phyloP scores from a whole-genome alignment of 169 alveolate species.

The Cryptosporidium tyzzeri region DNA sequence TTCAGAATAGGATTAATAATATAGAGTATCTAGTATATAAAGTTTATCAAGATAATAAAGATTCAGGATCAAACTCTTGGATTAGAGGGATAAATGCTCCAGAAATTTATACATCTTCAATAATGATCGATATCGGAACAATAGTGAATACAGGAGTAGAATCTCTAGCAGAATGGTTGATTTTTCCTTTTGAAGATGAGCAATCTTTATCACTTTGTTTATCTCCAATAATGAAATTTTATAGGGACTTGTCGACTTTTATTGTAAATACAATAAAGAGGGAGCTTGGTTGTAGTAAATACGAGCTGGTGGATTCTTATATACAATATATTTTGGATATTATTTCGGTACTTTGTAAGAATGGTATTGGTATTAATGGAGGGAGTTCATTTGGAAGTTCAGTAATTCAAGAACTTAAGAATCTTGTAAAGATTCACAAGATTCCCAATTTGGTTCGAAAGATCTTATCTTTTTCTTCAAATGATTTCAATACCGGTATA shows the following conservation, averaged over 20 bases:
- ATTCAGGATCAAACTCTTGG: constrained; percentile 1
- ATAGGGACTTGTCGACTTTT: constrained; percentile 32
- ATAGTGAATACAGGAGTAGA: constrained; percentile 64
- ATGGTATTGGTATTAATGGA: constrained; percentile 3
- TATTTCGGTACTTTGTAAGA: constrained; percentile 3
- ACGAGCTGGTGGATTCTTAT: constrained; percentile 8
- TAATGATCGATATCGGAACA: constrained; percentile 52
- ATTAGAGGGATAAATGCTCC: constrained; percentile 55
- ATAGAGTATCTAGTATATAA: constrained; percentile 35
- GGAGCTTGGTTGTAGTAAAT: constrained; percentile 12
- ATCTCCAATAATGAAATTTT: constrained; percentile 62
- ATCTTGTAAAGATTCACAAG: not conserved
- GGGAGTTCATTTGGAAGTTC: not conserved
- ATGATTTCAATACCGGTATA: not conserved
- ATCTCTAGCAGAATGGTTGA: constrained; percentile 57
- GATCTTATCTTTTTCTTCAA: not conserved
- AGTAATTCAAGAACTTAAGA: constrained; percentile 5
- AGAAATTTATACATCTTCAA: constrained; percentile 42
- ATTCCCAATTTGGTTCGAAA: not conserved
- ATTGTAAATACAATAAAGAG: constrained; percentile 31
- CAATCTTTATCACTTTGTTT: constrained; percentile 18
- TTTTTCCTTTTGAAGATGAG: constrained; percentile 58
- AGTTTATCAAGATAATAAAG: constrained; percentile 25
- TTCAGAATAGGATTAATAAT: constrained; percentile 52
- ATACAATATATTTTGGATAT: constrained; percentile 13